Base-by-base conservation (phyloP, 2,329 filamentous ascomycete species). In the Claviceps purpurea region DNA sequence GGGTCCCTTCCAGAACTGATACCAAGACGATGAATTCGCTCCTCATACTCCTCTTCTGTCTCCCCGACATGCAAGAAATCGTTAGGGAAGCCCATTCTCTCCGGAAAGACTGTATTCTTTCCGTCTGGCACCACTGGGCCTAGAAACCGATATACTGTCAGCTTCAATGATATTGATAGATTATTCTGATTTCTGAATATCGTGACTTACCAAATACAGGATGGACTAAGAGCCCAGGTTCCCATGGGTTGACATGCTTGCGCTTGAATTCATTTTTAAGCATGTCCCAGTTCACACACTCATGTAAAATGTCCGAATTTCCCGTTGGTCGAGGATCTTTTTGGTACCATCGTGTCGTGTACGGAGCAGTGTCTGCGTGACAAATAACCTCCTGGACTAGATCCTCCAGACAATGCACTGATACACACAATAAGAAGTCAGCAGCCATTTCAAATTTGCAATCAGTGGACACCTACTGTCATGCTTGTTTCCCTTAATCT, bases 241-340 rank as follows among this genome's bases (percentile, higher is more conserved):
- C 47, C 47, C 47, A 49, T 24, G 47, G 47, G 37, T 49, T n/a
- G 37, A 49, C 47, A 49, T 49, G 34, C 37, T 49, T 41, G 5
- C 37, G 47, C 38, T 18, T 49, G 3, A 49, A 8, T 16, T 49
- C 47, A 11, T 18, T 37, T 40, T 40, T 24, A 5, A 49, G 47
- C 47, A 49, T 18, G 18, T 41, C 47, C 47, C 47, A 49, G 20
- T 49, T 49, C 5, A 49, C 47, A 3, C 47, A 49, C 26, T 49
- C 47, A 40, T 49, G 47, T 5, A 20, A 20, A 6, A 40, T 49
- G 8, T 49, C 47, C 37, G 47, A 41, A 14, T 41, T 40, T 1
- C 47, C 47, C 5, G 37, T 49, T 2, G 47, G 47, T 39, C 47
- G 47, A 40, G 47, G 47, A 26, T 49, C 47, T 13, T 49, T 49